Evolutionary conservation across 2,329 filamentous ascomycete genomes (phyloP), one percentile per base, ranked within the genome.

Genomic region (Nothopassalora personata): DNA sequence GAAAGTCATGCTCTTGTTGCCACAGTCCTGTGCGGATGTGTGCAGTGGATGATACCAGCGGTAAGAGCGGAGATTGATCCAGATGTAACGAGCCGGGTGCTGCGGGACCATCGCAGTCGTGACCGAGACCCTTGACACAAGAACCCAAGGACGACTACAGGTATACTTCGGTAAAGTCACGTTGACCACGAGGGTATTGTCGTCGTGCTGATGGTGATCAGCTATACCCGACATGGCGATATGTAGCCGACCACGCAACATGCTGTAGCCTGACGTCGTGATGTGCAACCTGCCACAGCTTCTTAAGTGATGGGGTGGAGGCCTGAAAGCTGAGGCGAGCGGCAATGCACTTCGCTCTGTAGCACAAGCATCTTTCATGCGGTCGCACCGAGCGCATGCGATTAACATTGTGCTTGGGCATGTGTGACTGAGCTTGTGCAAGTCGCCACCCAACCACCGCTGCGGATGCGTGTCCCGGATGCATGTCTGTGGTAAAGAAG

Each of bases 1-100:
- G 45, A 34, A 48, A 54, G 53, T 50, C 43, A 56, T 53, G 54
- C 54, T 53, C 30, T 23, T 53, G 30, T 46, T 31, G 30, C 30
- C 34, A 36, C 19, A 57, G 58, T 57, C 58, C 53, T 36, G 58
- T 60, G 23, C 58, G 58, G 54, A 27, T 57, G 49, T 54, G 54
- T 60, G 53, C 58, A 49, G 54, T 34, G 53, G 45, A 23, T 27
- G 51, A 18, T 51, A 53, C 36, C 58, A 51, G 54, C 51, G 54
- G 58, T 51, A 57, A 45, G 45, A 28, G 52, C 49, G 51, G 27
- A 23, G 31, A 13, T 47, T 27, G 28, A 49, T 15, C 48, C 50
- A 53, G 52, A 53, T 53, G 52, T 43, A 36, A 56, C 53, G 48
- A 53, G 57, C 34, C 47, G 18, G 45, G n/a, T 47, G 48, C 57